These are phyloP conservation scores for Platanthera zijinensis DNA, from an alignment of 106 monocot genomes.

Conservation along the genomic window DNA sequence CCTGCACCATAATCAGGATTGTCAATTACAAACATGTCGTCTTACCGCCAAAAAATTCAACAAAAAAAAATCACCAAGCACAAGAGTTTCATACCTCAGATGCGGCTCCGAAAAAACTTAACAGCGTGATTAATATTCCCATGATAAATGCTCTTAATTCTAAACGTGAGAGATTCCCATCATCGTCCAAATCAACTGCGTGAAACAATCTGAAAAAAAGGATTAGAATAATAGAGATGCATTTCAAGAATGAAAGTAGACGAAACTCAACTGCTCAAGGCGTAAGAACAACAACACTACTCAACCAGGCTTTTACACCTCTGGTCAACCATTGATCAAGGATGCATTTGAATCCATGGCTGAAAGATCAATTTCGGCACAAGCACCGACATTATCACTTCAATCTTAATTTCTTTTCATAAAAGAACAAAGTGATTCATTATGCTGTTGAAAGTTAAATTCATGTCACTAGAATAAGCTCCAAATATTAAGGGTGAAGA, in stretches of 20 bases:
- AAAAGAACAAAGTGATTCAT: not conserved
- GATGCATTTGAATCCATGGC: constrained; percentile 73
- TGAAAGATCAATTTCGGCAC: constrained; percentile 53
- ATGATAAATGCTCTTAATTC: constrained; percentile 69
- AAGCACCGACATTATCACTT: not conserved
- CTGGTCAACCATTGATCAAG: not conserved
- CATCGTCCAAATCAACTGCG: constrained; percentile 46
- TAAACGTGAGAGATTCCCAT: constrained; percentile 27
- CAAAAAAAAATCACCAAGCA: too few relatives aligned
- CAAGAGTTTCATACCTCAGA: too few relatives aligned
- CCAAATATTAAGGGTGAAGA: not conserved
- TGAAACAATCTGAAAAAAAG: constrained; percentile 51
- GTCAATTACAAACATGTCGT: too few relatives aligned
- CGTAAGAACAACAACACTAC: not conserved
- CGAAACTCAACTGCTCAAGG: not conserved
- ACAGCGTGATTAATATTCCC: too few relatives aligned
- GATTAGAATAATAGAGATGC: not conserved
- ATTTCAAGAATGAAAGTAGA: not conserved
- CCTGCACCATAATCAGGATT: too few relatives aligned
- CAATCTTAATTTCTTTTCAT: not conserved
- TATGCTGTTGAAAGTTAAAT: not conserved
- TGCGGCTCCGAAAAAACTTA: too few relatives aligned
- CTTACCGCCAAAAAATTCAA: too few relatives aligned
- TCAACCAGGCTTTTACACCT: not conserved
- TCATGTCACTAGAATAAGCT: not conserved